Percentiles rank a stretch among this genome's conserved stretches.
These are phyloP conservation scores for Macaranga tanarius DNA, from an alignment of 441 rosid species.

Conservation along the genomic window DNA sequence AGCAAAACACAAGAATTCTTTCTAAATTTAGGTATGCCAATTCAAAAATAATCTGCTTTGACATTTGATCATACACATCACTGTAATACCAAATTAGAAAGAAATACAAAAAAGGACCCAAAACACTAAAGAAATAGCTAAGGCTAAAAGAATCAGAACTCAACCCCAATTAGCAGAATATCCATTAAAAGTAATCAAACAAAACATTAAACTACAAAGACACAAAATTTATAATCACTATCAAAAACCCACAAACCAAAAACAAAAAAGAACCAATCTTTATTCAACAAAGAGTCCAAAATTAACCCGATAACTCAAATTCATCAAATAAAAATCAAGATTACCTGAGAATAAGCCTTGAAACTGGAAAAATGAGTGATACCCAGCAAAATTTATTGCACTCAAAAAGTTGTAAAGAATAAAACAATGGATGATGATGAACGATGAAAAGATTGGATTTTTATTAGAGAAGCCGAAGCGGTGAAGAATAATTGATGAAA, in stretches of 20 bases:
- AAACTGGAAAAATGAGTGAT: conserved; percentile 2
- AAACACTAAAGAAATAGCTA: too few species aligned
- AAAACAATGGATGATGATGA: background rate
- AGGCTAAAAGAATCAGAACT: conserved; percentile 11
- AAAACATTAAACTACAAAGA: conserved; percentile 10
- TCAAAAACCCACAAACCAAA: background rate
- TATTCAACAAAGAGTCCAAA: background rate
- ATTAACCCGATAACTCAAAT: conserved; percentile 7
- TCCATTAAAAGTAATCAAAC: background rate
- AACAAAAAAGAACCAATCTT: background rate
- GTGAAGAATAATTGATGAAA: background rate
- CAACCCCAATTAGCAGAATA: conserved; percentile 16
- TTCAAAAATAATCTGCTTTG: background rate
- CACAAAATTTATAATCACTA: background rate
- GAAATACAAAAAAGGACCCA: background rate
- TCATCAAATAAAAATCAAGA: conserved; percentile 14
- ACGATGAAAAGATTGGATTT: background rate
- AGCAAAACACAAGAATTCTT: conserved; percentile 1
- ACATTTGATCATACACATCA: too few species aligned
- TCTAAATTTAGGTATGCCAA: background rate
- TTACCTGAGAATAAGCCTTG: conserved; percentile 34
- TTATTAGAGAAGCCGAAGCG: conserved; percentile 3
- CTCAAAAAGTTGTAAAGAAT: conserved; percentile 1
- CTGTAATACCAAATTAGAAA: too few species aligned
- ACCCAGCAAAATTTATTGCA: conserved; percentile 5